Evolutionary conservation across 164 flowering plant genomes (phyloP).

Genomic region (Magnolia officinalis): DNA sequence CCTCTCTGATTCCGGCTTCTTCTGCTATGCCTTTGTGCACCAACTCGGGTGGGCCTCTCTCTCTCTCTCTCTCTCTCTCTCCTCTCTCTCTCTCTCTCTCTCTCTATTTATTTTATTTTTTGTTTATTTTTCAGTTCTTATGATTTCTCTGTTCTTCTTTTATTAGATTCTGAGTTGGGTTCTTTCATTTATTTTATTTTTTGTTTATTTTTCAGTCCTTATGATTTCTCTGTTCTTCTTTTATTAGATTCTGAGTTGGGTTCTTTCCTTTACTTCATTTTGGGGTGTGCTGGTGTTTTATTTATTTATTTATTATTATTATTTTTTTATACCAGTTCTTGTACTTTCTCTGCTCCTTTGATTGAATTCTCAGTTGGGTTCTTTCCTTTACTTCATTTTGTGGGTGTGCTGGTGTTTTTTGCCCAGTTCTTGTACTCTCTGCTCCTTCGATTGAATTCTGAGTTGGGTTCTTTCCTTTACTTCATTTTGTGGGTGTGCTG

Average conservation of each 20-base stretch:
- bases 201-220: no score
- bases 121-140: not conserved
- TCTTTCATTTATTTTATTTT: no score
- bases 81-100: not conserved
- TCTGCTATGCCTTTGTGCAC: constrained; percentile 52
- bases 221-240: not conserved
- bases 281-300: no score
- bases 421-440: not conserved
- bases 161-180: no score
- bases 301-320: no score
- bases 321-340: not conserved
- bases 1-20: constrained; percentile 36
- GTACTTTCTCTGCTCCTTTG: not conserved
- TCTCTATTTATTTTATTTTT: rapidly evolving
- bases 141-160: not conserved
- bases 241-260: not conserved
- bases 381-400: no score
- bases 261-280: no score
- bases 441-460: not conserved
- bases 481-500: no score
- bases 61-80: constrained; percentile 1
- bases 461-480: not conserved
- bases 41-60: constrained; percentile 52
- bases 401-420: no score
- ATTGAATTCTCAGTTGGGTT: not conserved